phyloP scores from a whole-genome alignment of 352 stramenopile species.

The Pilasporangium apinafurcum region DNA sequence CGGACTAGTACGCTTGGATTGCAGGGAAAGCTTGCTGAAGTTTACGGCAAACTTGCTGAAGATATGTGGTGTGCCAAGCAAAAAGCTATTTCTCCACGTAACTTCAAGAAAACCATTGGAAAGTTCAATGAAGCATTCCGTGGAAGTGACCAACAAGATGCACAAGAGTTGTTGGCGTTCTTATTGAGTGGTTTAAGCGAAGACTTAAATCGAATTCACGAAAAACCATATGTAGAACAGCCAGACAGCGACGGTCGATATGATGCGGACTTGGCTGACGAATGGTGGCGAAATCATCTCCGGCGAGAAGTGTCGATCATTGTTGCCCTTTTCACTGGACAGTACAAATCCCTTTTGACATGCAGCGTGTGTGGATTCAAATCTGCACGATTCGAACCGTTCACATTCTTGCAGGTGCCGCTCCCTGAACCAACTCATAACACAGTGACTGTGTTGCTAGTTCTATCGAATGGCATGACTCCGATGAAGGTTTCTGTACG shows the following conservation, averaged over 20 bases:
- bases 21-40: slow-evolving; percentile 91
- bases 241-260: slow-evolving; percentile 95
- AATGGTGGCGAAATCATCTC: slow-evolving; percentile 99
- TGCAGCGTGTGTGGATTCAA: slow-evolving; percentile 96
- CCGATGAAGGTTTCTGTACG: slow-evolving; percentile 79
- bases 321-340: slow-evolving; percentile 98
- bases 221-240: slow-evolving; percentile 98
- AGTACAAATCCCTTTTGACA: slow-evolving; percentile 97
- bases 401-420: slow-evolving; percentile 86
- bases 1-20: slow-evolving; percentile 94
- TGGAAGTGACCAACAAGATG: slow-evolving; percentile 97
- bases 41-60: slow-evolving; percentile 94
- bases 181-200: slow-evolving; percentile 97
- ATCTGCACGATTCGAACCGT: slow-evolving; percentile 90
- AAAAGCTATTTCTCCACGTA: slow-evolving; percentile 86
- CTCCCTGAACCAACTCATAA: slow-evolving; percentile 84
- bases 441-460: slow-evolving; percentile 75
- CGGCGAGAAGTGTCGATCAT: slow-evolving; percentile 98
- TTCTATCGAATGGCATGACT: slow-evolving; percentile 61
- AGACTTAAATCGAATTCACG: slow-evolving; percentile 96
- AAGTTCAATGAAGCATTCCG: slow-evolving; percentile 95
- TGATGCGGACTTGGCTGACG: slow-evolving; percentile 96
- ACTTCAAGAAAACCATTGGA: slow-evolving; percentile 94
- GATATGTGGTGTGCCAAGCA: slow-evolving; percentile 95
- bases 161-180: slow-evolving; percentile 95